Percentiles rank a stretch among this genome's conserved stretches.
These are phyloP conservation scores for Saturnispora ahearnii DNA, from an alignment of 805 yeast species.

Conservation along the genomic window DNA sequence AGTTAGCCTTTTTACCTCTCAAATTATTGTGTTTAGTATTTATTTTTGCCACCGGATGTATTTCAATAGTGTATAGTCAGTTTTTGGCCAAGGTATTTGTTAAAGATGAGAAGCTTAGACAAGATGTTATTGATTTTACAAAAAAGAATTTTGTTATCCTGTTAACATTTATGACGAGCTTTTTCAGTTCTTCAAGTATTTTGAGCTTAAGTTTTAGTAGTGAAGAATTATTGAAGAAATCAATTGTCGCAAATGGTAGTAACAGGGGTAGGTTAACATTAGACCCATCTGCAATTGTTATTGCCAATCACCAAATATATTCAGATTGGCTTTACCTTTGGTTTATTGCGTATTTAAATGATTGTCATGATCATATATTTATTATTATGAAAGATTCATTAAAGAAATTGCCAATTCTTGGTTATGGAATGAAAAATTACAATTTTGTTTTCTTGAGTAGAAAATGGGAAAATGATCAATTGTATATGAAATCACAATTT, in stretches of 20 bases:
- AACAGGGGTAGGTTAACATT: constrained; percentile 14
- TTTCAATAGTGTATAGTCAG: constrained; percentile 43
- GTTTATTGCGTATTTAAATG: constrained; percentile 70
- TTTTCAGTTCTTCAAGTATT: constrained; percentile 41
- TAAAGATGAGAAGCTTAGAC: constrained; percentile 26
- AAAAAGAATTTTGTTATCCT: constrained; percentile 51
- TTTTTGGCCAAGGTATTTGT: constrained; percentile 29
- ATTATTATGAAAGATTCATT: constrained; percentile 76
- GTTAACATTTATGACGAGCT: constrained; percentile 40
- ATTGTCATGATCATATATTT: constrained; percentile 53
- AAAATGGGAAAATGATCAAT: constrained; percentile 75
- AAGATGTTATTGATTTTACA: constrained; percentile 41
- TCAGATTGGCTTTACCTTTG: constrained; percentile 90
- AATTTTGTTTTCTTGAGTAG: constrained; percentile 73
- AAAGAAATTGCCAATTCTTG: constrained; percentile 60
- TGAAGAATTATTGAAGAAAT: constrained; percentile 7
- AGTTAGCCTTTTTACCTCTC: not conserved
- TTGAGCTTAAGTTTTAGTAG: constrained; percentile 37
- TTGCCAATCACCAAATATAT: constrained; percentile 91
- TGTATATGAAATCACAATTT: constrained; percentile 46
- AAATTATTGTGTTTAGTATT: constrained; percentile 18
- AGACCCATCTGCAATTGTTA: constrained; percentile 35
- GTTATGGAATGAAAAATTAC: constrained; percentile 76
- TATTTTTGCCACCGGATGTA: constrained; percentile 29
- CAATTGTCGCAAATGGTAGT: constrained; percentile 5